Conservation (phyloP, 2,329 filamentous ascomycete species). For the Phoma sp. region DNA sequence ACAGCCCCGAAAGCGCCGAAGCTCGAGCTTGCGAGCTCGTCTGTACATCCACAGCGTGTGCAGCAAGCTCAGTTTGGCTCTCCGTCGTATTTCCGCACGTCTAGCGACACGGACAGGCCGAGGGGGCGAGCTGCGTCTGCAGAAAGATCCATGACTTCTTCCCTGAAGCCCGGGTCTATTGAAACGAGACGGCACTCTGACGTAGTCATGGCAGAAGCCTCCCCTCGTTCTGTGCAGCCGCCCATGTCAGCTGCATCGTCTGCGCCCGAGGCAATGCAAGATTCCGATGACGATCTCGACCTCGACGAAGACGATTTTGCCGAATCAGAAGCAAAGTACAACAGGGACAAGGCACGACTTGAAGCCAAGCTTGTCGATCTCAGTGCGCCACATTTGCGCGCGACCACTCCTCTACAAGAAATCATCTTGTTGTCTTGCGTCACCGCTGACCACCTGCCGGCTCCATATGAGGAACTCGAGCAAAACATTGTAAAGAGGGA, state of each 20-base stretch:
- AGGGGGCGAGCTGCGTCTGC: conserved; percentile 33
- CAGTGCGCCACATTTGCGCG: conserved; percentile 50
- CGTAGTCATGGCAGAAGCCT: conserved; percentile 43
- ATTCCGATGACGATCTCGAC: conserved; percentile 57
- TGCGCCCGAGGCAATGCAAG: conserved; percentile 42
- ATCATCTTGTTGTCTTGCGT: conserved; percentile 52
- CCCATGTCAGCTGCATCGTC: conserved; percentile 40
- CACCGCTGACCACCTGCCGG: conserved; percentile 39
- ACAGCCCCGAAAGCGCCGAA: conserved; percentile 43
- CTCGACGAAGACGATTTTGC: conserved; percentile 55
- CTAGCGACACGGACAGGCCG: conserved; percentile 22
- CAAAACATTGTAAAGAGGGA: conserved; percentile 24
- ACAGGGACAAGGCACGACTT: conserved; percentile 52
- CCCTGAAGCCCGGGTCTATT: conserved; percentile 37
- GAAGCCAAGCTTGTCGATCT: conserved; percentile 54
- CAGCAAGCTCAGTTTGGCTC: conserved; percentile 36
- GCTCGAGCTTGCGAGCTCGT: conserved; percentile 31
- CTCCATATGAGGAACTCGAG: conserved; percentile 21
- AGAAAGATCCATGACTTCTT: conserved; percentile 26
- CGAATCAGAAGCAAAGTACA: conserved; percentile 55
- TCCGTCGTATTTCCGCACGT: conserved; percentile 24
- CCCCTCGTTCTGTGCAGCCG: conserved; percentile 35
- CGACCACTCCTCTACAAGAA: conserved; percentile 52
- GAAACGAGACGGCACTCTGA: conserved; percentile 44
- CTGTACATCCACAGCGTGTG: conserved; percentile 28